These are phyloP conservation scores for Curvularia hawaiiensis DNA, from an alignment of 2,329 filamentous ascomycete genomes.

Conservation along the genomic window DNA sequence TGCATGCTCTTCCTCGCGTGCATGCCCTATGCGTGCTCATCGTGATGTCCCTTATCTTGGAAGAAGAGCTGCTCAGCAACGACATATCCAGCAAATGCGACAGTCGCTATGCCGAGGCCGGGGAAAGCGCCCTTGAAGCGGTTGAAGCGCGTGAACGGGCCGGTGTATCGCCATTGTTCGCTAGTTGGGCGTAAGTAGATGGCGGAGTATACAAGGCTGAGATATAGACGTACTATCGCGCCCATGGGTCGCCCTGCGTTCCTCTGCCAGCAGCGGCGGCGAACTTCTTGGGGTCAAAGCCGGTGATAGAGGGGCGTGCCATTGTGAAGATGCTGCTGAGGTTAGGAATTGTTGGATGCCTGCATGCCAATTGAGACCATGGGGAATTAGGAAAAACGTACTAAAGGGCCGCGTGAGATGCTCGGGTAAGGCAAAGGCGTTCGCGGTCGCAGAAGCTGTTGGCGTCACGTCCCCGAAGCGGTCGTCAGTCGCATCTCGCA, in stretches of 20 bases:
- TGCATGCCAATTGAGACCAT: conserved; percentile 6
- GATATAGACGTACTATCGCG: conserved; percentile 58
- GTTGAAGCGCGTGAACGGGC: conserved; percentile 85
- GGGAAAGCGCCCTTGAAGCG: conserved; percentile 87
- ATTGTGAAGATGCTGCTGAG: conserved; percentile 46
- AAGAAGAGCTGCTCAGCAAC: conserved; percentile 88
- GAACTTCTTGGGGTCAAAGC: conserved; percentile 86
- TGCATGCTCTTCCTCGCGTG: conserved; percentile 6
- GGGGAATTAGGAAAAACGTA: conserved; percentile 19
- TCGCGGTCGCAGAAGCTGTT: conserved; percentile 25
- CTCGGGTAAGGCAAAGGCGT: conserved; percentile 23
- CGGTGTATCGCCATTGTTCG: conserved; percentile 93
- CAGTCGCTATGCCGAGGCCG: conserved; percentile 88
- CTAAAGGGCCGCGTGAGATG: conserved; percentile 34
- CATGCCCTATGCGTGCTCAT: conserved; percentile 11
- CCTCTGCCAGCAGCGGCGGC: conserved; percentile 68
- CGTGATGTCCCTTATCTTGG: conserved; percentile 60
- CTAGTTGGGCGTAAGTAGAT: conserved; percentile 56
- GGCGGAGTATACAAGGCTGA: neutral
- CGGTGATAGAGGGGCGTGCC: conserved; percentile 78
- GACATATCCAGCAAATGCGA: conserved; percentile 89
- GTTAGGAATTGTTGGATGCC: conserved; percentile 22
- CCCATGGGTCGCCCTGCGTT: conserved; percentile 66
- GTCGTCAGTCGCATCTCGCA: conserved; percentile 17
- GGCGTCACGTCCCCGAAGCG: conserved; percentile 25